Evolutionary conservation across 1,284 basidiomycete genomes (phyloP).

Genomic region (Earliella scabrosa): DNA sequence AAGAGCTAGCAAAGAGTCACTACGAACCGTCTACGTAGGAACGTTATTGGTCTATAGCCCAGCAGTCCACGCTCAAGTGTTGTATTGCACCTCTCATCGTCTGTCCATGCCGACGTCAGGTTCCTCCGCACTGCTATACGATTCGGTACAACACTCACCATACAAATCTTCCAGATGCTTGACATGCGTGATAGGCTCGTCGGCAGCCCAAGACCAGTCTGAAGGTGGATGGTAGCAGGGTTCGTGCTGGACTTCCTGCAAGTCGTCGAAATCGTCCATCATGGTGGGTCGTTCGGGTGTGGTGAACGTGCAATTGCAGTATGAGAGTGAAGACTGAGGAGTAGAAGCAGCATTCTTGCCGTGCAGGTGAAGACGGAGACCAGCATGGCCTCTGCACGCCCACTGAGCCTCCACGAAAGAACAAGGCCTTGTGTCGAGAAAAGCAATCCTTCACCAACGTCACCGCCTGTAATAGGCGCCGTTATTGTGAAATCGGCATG

Average conservation of each 20-base stretch:
- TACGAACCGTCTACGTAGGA: constrained; percentile 52
- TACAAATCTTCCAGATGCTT: not conserved
- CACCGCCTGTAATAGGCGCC: not conserved
- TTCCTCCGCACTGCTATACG: too few relatives aligned
- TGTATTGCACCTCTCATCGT: constrained; percentile 33
- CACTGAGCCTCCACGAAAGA: constrained; percentile 1
- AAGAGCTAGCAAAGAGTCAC: too few relatives aligned
- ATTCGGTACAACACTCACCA: not conserved
- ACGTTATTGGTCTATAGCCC: constrained; percentile 41
- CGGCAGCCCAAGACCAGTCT: not conserved
- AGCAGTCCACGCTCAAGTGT: constrained; percentile 24
- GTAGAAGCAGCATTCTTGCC: not conserved
- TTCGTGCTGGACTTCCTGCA: not conserved
- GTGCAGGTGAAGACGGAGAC: not conserved
- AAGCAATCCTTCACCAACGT: not conserved
- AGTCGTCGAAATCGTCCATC: not conserved
- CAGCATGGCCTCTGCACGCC: constrained; percentile 8
- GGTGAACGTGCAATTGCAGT: not conserved
- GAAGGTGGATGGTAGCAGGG: not conserved
- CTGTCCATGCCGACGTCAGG: too few relatives aligned
- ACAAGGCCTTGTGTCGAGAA: constrained; percentile 10
- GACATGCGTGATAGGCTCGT: not conserved
- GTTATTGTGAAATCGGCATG: not conserved
- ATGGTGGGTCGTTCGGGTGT: not conserved
- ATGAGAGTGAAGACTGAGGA: not conserved